phyloP scores from a whole-genome alignment of 2,329 filamentous ascomycete species.

The Aureobasidium sp. region DNA sequence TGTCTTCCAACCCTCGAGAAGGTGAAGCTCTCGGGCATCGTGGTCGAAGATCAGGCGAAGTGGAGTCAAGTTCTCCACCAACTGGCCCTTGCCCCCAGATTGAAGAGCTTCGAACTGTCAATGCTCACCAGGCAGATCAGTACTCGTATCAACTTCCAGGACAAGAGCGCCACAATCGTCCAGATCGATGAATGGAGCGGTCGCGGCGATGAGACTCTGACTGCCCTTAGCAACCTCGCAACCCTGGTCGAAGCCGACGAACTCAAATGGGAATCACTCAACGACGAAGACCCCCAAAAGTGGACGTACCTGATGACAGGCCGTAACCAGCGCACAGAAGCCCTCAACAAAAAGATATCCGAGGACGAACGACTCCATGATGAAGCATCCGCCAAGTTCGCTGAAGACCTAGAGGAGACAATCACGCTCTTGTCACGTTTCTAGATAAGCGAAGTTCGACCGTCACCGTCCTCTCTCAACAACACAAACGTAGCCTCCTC shows the following conservation, averaged over 20 bases:
- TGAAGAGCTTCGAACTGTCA: not conserved
- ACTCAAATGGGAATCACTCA: not conserved
- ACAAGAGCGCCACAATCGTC: not conserved
- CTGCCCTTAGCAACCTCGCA: not conserved
- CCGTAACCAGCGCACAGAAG: not conserved
- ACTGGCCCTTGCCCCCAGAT: not conserved
- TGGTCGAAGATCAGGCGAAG: not conserved
- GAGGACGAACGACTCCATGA: too few species aligned
- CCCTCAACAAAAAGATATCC: too few species aligned
- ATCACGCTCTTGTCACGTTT: too few species aligned
- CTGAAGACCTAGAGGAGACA: too few species aligned
- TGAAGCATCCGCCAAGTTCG: too few species aligned
- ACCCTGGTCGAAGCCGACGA: not conserved
- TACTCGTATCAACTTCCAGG: not conserved
- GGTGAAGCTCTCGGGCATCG: not conserved
- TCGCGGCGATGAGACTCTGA: not conserved
- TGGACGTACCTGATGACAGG: not conserved
- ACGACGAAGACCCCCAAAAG: not conserved
- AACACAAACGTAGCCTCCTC: too few species aligned
- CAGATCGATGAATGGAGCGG: not conserved
- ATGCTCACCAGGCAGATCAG: not conserved
- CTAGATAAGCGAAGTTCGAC: too few species aligned
- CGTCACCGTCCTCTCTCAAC: too few species aligned
- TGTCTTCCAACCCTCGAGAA: not conserved
- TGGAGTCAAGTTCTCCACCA: not conserved